Conservation (phyloP, 306 rosid species). For the Abrus precatorius region DNA sequence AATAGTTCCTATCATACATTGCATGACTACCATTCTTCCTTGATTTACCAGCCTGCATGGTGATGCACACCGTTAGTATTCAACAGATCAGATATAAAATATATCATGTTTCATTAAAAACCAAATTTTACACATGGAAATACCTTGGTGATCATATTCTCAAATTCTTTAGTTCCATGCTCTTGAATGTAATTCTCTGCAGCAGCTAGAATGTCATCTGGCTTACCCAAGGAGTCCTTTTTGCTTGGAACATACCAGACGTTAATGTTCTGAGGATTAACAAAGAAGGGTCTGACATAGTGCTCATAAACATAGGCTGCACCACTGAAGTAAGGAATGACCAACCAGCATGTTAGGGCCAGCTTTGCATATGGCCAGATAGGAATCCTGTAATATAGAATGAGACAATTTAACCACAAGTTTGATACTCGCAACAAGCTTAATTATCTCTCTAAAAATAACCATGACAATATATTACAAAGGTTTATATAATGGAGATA, state of each 20-base stretch:
- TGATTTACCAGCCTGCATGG: slow-evolving; percentile 72
- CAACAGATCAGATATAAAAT: background rate
- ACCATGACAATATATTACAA: background rate
- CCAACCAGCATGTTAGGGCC: slow-evolving; percentile 76
- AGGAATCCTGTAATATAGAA: slow-evolving; percentile 68
- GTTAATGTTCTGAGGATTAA: slow-evolving; percentile 68
- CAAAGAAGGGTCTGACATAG: slow-evolving; percentile 74
- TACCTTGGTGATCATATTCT: slow-evolving; percentile 72
- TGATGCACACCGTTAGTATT: background rate
- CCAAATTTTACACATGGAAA: slow-evolving; percentile 7
- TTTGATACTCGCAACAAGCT: background rate
- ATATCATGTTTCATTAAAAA: background rate
- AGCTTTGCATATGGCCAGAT: slow-evolving; percentile 88
- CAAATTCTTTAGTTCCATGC: slow-evolving; percentile 68
- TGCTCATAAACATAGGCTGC: slow-evolving; percentile 86
- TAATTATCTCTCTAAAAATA: slow-evolving; percentile 1
- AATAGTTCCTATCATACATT: slow-evolving; percentile 37
- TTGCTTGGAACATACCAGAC: slow-evolving; percentile 79
- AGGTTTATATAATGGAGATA: slow-evolving; percentile 5
- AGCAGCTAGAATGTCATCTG: slow-evolving; percentile 72
- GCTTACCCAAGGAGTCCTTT: slow-evolving; percentile 62
- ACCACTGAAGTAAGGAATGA: slow-evolving; percentile 80
- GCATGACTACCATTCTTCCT: slow-evolving; percentile 42
- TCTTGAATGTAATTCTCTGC: slow-evolving; percentile 78
- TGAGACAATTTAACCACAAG: slow-evolving; percentile 30